Evolutionary conservation across 192 early-diverging fungal species (phyloP).

Genomic region (Rhizophagus sp.): DNA sequence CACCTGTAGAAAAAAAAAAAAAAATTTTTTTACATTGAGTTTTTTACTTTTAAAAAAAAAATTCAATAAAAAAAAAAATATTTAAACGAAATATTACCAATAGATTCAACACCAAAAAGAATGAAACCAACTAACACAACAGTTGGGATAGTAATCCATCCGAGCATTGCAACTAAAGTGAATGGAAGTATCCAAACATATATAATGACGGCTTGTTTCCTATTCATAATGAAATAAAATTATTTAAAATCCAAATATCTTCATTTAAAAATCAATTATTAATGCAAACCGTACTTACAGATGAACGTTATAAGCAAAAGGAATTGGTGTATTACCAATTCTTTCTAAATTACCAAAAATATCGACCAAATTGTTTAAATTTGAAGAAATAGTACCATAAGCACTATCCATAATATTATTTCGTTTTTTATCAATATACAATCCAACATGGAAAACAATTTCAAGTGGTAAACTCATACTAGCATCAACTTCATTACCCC

Average conservation of each 20-base stretch:
- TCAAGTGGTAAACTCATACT: conserved; percentile 55
- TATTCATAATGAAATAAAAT: conserved; percentile 11
- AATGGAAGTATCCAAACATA: conserved; percentile 66
- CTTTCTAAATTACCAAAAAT: conserved; percentile 67
- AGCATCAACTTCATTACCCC: conserved; percentile 45
- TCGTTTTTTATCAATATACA: conserved; percentile 46
- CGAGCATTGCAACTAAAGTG: conserved; percentile 50
- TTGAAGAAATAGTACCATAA: conserved; percentile 37
- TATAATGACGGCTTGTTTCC: conserved; percentile 63
- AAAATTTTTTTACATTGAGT: no score
- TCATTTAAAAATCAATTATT: neutral
- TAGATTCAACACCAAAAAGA: conserved; percentile 78
- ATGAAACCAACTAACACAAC: conserved; percentile 64
- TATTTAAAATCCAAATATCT: neutral
- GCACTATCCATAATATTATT: conserved; percentile 41
- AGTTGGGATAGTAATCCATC: conserved; percentile 57
- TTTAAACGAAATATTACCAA: conserved; percentile 36
- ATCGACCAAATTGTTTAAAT: conserved; percentile 56
- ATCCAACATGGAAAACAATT: conserved; percentile 47
- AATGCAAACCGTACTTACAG: conserved; percentile 41
- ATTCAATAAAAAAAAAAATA: neutral
- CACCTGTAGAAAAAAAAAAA: conserved; percentile 35
- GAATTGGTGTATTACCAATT: conserved; percentile 69
- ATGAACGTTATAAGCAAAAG: conserved; percentile 69
- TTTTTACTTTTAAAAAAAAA: neutral